Percentiles rank a stretch among this genome's conserved stretches.
Conservation (phyloP, 805 yeast genomes). For the Cyberlindnera misumaiensis region DNA sequence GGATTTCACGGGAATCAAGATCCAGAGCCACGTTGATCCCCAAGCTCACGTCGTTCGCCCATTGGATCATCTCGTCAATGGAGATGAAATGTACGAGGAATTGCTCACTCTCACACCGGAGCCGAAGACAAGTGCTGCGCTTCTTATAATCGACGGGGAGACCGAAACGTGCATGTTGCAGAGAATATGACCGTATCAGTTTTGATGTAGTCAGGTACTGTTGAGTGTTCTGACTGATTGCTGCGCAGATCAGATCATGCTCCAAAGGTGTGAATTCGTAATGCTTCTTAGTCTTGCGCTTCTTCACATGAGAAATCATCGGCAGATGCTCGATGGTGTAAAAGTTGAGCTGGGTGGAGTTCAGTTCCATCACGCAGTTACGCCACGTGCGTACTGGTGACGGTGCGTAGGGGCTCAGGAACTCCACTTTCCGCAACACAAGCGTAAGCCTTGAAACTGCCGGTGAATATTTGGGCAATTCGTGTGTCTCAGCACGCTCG, state of each 20-base stretch:
- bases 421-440: conserved; percentile 62
- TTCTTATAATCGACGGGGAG: conserved; percentile 80
- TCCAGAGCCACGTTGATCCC: conserved; percentile 82
- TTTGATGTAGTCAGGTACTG: conserved; percentile 17
- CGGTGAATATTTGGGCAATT: conserved; percentile 60
- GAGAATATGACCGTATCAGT: conserved; percentile 59
- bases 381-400: conserved; percentile 68
- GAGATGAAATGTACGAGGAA: conserved; percentile 58
- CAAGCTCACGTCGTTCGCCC: conserved; percentile 66
- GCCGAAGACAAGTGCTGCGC: conserved; percentile 56
- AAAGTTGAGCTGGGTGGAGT: conserved; percentile 80
- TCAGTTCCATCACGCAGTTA: conserved; percentile 59
- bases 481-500: conserved; percentile 22
- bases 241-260: conserved; percentile 19
- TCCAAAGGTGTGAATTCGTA: conserved; percentile 21
- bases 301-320: conserved; percentile 24
- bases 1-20: conserved; percentile 60
- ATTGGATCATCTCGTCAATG: conserved; percentile 62
- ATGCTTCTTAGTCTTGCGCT: conserved; percentile 22
- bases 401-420: conserved; percentile 70
- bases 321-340: conserved; percentile 37
- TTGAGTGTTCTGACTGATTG: conserved; percentile 10
- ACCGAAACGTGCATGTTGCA: conserved; percentile 82
- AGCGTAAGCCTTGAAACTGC: conserved; percentile 55
- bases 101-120: conserved; percentile 82